Evolutionary conservation across 2,329 filamentous ascomycete species (phyloP), one percentile per base, ranked within the genome.

Genomic region (Geosmithia putterillii): DNA sequence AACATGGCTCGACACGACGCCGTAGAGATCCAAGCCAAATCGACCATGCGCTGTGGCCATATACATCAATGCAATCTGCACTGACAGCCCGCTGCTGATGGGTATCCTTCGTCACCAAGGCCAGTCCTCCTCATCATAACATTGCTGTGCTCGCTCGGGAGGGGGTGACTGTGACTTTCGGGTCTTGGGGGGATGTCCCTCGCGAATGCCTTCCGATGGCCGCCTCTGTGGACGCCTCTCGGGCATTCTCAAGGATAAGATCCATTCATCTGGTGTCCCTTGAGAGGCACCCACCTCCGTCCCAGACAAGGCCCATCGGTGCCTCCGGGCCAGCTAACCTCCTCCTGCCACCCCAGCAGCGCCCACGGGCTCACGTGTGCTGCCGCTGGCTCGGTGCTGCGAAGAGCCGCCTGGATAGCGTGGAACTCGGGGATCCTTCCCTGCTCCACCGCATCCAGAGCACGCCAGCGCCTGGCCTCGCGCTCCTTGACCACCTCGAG

Each of bases 401-500:
- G 60, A 14, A 63, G 64, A 45, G 52, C 63, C 44, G 47, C 58
- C 44, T 48, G 56, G 25, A 71, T 61, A 7, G 54, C 47, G 12
- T 56, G 56, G 23, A 59, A 57, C 3, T 61, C 57, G 3, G 61
- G 50, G 3, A 69, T 54, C 23, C 49, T 50, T 3, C 61, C 64
- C 3, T 51, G 49, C 37, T 57, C 52, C n/a, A 71, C 57, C 2
- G 64, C 64, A 4, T 70, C 65, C 4, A 76, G 48, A 1, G 62
- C 63, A 9, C 62, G 62, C n/a, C 60, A 52, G 12, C 79, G 73
- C 42, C 73, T 67, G 10, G 61, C 61, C 58, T 83, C 79, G 17
- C 79, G 72, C 55, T 79, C 77, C 3, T 63, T 58, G 1, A 81
- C 64, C 2, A 76, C 67, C 9, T 63, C 61, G 22, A 62, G 60